Base-by-base conservation (phyloP, 2,329 filamentous ascomycete genomes). In the Drechslera avenae region DNA sequence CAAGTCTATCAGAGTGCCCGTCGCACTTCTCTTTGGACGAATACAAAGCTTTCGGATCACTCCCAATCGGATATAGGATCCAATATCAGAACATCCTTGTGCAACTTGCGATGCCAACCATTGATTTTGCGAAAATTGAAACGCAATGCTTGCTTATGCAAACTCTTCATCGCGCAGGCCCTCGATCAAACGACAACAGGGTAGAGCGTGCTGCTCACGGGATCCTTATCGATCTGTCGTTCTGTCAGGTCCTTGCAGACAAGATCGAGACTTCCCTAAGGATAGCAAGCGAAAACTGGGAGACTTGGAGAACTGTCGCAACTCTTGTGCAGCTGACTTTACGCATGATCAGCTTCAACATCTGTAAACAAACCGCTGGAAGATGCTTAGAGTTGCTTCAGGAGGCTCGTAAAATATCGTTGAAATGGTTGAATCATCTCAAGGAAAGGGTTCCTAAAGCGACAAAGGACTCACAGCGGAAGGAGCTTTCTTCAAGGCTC, bases 91-190 rank as follows among this genome's bases (percentile, higher is more conserved):
- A 52, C 30, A 41, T 55, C 1, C 30, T 57, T n/a, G 39, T 42
- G 8, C 48, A 57, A 10, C 16, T 57, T 2, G 54, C 54, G 84
- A 78, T 62, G 78, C 80, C 54, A 13, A 17, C 36, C 1, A 18
- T 57, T 13, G 54, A 51, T 21, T 46, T 84, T 30, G 79, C 78
- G 9, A 79, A 79, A 34, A 50, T 70, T 0, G 79, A 83, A 34
- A 80, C 81, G 0, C 68, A 69, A 5, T 55, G 78, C 2, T 60
- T 85, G 0, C 43, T 86, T 0, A 60, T 77, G 2, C 84, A 87
- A 53, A 71, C 75, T 0, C 71, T 77, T 8, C 74, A 77, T 53
- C 79, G 85, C 64, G 73, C 74, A 2, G 80, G 84, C 0, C 72
- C 75, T 2, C 36, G 50, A 8, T 10, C 10, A 28, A 13, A 3